Evolutionary conservation across 768 basidiomycete species (phyloP).

Genomic region (Lactarius akahatsu): DNA sequence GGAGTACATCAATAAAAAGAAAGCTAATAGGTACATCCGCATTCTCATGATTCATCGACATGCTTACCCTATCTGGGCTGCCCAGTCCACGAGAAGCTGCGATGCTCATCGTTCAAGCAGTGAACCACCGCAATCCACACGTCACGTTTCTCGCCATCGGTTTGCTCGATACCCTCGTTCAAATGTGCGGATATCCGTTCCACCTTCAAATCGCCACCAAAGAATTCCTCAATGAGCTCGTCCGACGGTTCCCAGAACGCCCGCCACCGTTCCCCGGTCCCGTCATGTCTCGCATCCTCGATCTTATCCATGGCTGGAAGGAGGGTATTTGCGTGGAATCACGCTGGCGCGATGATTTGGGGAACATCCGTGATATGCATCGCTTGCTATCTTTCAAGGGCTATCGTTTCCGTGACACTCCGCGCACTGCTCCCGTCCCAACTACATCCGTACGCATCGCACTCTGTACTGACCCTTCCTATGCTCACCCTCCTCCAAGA

Average conservation of each 20-base stretch:
- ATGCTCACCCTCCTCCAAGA: conserved; percentile 43
- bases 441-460: conserved; percentile 42
- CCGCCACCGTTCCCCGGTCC: conserved; percentile 94
- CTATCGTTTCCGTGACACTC: conserved; percentile 65
- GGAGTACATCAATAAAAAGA: conserved; percentile 90
- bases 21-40: conserved; percentile 83
- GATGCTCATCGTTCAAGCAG: conserved; percentile 76
- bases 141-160: conserved; percentile 82
- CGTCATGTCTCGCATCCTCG: conserved; percentile 92
- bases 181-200: conserved; percentile 95
- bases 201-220: conserved; percentile 97
- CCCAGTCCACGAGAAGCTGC: conserved; percentile 86
- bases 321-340: conserved; percentile 86
- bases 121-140: conserved; percentile 93
- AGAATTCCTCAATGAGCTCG: conserved; percentile 97
- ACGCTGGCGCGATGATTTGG: conserved; percentile 94
- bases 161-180: conserved; percentile 87
- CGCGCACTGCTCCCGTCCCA: conserved; percentile 38
- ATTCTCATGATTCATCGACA: neutral
- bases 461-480: neutral
- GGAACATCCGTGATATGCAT: conserved; percentile 98
- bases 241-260: conserved; percentile 94
- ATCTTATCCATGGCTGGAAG: conserved; percentile 93
- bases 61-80: neutral
- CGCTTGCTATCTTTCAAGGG: conserved; percentile 92